A percentile compares a stretch with the other conserved stretches of the same genome.
Evolutionary conservation across 768 basidiomycete genomes (phyloP).

Genomic region (Tulasnella sp.): DNA sequence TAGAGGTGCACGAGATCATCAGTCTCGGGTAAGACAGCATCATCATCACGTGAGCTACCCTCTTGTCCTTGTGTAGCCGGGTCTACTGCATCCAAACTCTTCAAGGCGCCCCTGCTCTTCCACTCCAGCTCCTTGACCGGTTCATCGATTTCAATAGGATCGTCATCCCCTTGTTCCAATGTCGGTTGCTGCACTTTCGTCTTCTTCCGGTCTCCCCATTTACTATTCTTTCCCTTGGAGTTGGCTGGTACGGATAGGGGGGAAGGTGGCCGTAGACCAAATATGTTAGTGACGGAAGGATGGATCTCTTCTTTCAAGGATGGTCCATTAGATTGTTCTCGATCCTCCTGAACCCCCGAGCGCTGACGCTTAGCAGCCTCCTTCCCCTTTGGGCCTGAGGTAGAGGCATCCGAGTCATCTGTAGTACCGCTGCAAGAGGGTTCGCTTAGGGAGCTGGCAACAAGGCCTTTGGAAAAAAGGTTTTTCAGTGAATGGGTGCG

Average conservation of each 20-base stretch:
- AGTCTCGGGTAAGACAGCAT: background rate
- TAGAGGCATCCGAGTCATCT: too few species aligned
- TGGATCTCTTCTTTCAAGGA: background rate
- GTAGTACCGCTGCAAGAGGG: too few species aligned
- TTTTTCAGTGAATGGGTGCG: too few species aligned
- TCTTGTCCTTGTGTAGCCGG: background rate
- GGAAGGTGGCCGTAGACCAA: slow-evolving; percentile 8
- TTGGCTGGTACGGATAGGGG: slow-evolving; percentile 3
- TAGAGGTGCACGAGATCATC: background rate
- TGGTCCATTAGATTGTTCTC: background rate
- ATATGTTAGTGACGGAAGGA: slow-evolving; percentile 3
- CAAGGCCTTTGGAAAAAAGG: too few species aligned
- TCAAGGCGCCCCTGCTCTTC: background rate
- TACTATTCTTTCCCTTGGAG: slow-evolving; percentile 7
- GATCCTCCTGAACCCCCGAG: background rate
- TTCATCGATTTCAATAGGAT: background rate
- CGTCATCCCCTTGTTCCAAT: slow-evolving; percentile 1
- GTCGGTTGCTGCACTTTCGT: slow-evolving; percentile 9
- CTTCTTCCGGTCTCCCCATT: slow-evolving; percentile 15
- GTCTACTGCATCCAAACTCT: background rate
- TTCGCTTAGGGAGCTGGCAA: too few species aligned
- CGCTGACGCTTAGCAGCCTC: background rate
- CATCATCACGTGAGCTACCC: background rate
- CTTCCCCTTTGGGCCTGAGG: background rate
- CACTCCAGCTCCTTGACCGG: slow-evolving; percentile 3